Evolutionary conservation across 2,329 filamentous ascomycete genomes (phyloP).

Genomic region (Cladosporium austrohemisphaericum): DNA sequence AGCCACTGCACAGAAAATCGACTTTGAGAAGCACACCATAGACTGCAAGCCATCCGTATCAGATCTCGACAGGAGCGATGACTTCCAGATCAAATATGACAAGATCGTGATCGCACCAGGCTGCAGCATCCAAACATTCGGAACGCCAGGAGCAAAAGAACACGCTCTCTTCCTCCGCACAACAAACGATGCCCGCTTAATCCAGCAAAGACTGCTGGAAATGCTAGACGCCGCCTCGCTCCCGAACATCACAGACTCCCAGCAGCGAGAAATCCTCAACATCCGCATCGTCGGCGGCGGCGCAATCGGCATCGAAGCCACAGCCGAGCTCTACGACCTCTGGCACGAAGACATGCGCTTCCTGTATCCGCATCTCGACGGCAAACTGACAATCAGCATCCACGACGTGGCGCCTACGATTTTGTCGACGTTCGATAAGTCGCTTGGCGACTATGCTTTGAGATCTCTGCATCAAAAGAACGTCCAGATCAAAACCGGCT

Average conservation of each 20-base stretch:
- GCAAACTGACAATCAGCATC: slow-evolving; percentile 40
- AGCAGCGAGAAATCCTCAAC: slow-evolving; percentile 35
- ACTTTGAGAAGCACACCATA: slow-evolving; percentile 35
- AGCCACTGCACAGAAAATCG: slow-evolving; percentile 38
- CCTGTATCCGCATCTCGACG: slow-evolving; percentile 41
- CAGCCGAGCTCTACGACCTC: slow-evolving; percentile 44
- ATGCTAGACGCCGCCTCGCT: slow-evolving; percentile 37
- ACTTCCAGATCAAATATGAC: slow-evolving; percentile 43
- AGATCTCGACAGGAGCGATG: slow-evolving; percentile 27
- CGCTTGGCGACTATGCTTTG: slow-evolving; percentile 41
- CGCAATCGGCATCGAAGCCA: slow-evolving; percentile 42
- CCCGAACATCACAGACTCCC: slow-evolving; percentile 27
- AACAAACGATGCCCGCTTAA: slow-evolving; percentile 33
- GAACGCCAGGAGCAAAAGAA: slow-evolving; percentile 38
- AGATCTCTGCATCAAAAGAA: slow-evolving; percentile 35
- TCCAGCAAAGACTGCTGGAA: slow-evolving; percentile 36
- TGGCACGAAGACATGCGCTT: slow-evolving; percentile 37
- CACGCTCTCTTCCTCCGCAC: slow-evolving; percentile 39
- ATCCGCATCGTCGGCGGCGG: slow-evolving; percentile 43
- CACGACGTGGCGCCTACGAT: slow-evolving; percentile 44
- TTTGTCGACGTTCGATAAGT: slow-evolving; percentile 40
- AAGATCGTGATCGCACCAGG: slow-evolving; percentile 42
- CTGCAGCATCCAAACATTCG: slow-evolving; percentile 40
- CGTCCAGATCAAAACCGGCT: slow-evolving; percentile 39
- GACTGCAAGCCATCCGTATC: slow-evolving; percentile 34